A percentile compares a stretch with the other conserved stretches of the same genome.
These are phyloP conservation scores for Nakataea oryzae DNA, from an alignment of 2,329 filamentous ascomycete species.

Conservation along the genomic window DNA sequence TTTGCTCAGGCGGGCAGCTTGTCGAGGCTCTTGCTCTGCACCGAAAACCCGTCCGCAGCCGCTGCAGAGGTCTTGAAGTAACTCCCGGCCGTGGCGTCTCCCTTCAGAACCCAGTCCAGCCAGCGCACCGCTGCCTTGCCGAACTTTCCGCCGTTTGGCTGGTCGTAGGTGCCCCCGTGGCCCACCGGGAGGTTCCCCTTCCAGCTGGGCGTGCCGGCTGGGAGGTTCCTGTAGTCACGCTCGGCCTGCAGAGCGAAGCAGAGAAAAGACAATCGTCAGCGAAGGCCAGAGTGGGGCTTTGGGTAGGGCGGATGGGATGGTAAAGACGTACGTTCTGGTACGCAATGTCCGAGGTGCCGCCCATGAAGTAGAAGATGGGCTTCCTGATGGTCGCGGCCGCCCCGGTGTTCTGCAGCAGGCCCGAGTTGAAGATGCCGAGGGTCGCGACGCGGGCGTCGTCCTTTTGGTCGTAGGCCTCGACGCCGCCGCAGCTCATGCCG, in stretches of 20 bases:
- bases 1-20: not conserved
- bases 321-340: slow-evolving; percentile 1
- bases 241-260: not conserved
- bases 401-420: slow-evolving; percentile 2
- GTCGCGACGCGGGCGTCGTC: slow-evolving; percentile 12
- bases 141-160: slow-evolving; percentile 2
- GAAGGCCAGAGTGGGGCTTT: too few relatives aligned
- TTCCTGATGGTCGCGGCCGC: slow-evolving; percentile 1
- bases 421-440: slow-evolving; percentile 16
- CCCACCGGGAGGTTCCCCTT: slow-evolving; percentile 1
- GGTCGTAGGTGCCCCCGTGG: not conserved
- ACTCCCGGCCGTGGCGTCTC: not conserved
- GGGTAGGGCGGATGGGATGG: too few relatives aligned
- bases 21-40: not conserved
- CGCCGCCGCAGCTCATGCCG: slow-evolving; percentile 19
- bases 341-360: slow-evolving; percentile 1
- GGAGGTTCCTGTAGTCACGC: slow-evolving; percentile 2
- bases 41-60: not conserved
- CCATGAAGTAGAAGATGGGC: slow-evolving; percentile 5
- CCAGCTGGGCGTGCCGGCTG: not conserved
- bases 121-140: not conserved
- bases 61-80: not conserved
- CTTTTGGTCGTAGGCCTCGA: slow-evolving; percentile 15
- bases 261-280: too few relatives aligned
- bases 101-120: not conserved